A percentile compares a stretch with the other conserved stretches of the same genome.
These are phyloP conservation scores for Cercospora canescens DNA, from an alignment of 2,329 filamentous ascomycete species.

Conservation along the genomic window DNA sequence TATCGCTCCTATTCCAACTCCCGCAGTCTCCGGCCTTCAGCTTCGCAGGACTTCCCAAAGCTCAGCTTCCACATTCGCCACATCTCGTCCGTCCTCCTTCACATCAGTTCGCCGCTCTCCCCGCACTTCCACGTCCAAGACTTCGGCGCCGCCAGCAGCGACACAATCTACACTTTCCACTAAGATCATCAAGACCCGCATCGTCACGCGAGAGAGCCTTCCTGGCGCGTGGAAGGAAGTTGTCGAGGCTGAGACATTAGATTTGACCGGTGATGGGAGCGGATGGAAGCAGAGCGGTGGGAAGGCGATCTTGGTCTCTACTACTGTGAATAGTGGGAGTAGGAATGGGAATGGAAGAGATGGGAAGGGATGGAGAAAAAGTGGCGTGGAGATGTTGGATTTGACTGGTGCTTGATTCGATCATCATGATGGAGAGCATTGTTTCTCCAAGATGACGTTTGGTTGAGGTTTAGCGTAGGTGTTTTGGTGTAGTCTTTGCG, in stretches of 20 bases:
- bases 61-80: background rate
- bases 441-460: background rate
- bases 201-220: slow-evolving; percentile 35
- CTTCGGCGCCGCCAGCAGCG: background rate
- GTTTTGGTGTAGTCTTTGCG: background rate
- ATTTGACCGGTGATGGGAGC: slow-evolving; percentile 32
- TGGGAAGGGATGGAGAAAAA: slow-evolving; percentile 31
- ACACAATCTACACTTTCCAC: background rate
- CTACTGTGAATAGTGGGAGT: background rate
- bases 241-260: slow-evolving; percentile 28
- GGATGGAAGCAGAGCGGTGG: slow-evolving; percentile 21
- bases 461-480: slow-evolving; percentile 5
- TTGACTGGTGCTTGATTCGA: slow-evolving; percentile 31
- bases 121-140: background rate
- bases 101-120: slow-evolving; percentile 4
- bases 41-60: background rate
- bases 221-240: slow-evolving; percentile 37
- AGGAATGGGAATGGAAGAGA: background rate
- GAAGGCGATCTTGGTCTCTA: slow-evolving; percentile 3
- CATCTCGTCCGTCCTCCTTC: background rate
- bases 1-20: background rate
- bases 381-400: slow-evolving; percentile 39
- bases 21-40: background rate
- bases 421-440: background rate
- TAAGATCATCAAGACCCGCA: slow-evolving; percentile 20